A percentile compares a stretch with the other conserved stretches of the same genome.
Conservation (phyloP, 2,329 filamentous ascomycete species). For the Botryosphaeria agaves region DNA sequence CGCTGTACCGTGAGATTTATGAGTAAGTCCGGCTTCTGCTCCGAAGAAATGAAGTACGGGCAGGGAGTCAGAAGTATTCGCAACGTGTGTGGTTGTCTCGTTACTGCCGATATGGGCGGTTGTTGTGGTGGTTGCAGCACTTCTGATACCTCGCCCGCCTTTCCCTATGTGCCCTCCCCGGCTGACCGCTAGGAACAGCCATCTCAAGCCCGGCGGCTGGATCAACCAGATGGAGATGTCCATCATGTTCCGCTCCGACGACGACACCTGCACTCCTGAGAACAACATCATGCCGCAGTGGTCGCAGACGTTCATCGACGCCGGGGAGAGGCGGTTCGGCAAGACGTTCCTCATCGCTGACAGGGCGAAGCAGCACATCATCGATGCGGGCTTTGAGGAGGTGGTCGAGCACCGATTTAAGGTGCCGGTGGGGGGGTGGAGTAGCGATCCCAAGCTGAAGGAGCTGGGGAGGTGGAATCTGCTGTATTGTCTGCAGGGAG, state of each 20-base stretch:
- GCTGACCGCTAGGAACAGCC: conserved; percentile 8
- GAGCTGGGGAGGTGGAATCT: conserved; percentile 16
- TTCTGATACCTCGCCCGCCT: conserved; percentile 1
- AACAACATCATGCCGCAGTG: conserved; percentile 10
- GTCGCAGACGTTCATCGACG: conserved; percentile 8
- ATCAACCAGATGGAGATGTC: conserved; percentile 24
- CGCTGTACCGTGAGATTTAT: conserved; percentile 14
- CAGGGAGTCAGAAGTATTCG: no score
- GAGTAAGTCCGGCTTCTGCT: conserved; percentile 10
- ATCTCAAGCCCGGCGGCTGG: conserved; percentile 23
- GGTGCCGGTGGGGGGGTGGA: conserved; percentile 25
- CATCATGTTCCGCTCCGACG: conserved; percentile 11
- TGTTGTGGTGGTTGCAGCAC: background rate
- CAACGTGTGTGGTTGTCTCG: no score
- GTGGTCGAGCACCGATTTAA: conserved; percentile 23
- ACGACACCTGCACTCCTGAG: conserved; percentile 9
- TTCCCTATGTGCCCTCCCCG: conserved; percentile 2
- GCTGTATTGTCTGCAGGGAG: background rate
- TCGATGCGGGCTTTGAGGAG: conserved; percentile 24
- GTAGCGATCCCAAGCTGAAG: conserved; percentile 18
- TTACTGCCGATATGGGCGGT: no score
- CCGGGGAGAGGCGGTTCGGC: conserved; percentile 5
- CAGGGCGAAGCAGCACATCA: conserved; percentile 11
- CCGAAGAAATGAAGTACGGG: no score
- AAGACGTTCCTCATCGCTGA: conserved; percentile 12